A percentile compares a stretch with the other conserved stretches of the same genome.
These are phyloP conservation scores for Candida gorgasii DNA, from an alignment of 805 yeast genomes.

Conservation along the genomic window DNA sequence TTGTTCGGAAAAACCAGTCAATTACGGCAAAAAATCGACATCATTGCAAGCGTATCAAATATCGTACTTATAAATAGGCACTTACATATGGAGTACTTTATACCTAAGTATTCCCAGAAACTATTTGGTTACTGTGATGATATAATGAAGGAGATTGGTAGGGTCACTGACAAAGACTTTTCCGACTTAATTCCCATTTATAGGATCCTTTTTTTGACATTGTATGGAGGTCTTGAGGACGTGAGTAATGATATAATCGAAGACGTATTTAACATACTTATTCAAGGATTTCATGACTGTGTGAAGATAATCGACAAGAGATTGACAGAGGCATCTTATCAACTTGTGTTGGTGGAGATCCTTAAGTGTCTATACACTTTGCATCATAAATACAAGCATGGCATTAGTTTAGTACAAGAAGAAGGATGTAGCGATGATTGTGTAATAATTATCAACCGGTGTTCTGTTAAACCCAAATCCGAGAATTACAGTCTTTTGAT, in stretches of 20 bases:
- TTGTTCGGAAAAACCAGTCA: constrained; percentile 5
- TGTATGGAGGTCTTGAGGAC: constrained; percentile 23
- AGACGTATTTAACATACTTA: constrained; percentile 15
- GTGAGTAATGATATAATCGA: constrained; percentile 10
- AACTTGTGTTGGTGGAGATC: constrained; percentile 20
- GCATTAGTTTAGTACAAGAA: constrained; percentile 13
- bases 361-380: constrained; percentile 27
- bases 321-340: constrained; percentile 9
- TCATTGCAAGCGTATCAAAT: constrained; percentile 26
- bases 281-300: constrained; percentile 18
- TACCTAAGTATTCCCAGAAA: constrained; percentile 19
- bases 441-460: constrained; percentile 10
- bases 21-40: constrained; percentile 7
- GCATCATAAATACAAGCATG: constrained; percentile 22
- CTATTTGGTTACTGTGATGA: constrained; percentile 12
- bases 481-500: constrained; percentile 7
- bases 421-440: constrained; percentile 17
- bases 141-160: constrained; percentile 11
- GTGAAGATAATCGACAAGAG: constrained; percentile 4
- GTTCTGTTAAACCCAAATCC: not conserved
- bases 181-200: constrained; percentile 22
- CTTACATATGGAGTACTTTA: constrained; percentile 21
- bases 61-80: constrained; percentile 25
- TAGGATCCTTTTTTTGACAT: constrained; percentile 25
- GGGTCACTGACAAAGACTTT: constrained; percentile 12